A percentile compares a stretch with the other conserved stretches of the same genome.
Evolutionary conservation across 306 rosid species (phyloP).

Genomic region (Cyamopsis tetragonoloba): DNA sequence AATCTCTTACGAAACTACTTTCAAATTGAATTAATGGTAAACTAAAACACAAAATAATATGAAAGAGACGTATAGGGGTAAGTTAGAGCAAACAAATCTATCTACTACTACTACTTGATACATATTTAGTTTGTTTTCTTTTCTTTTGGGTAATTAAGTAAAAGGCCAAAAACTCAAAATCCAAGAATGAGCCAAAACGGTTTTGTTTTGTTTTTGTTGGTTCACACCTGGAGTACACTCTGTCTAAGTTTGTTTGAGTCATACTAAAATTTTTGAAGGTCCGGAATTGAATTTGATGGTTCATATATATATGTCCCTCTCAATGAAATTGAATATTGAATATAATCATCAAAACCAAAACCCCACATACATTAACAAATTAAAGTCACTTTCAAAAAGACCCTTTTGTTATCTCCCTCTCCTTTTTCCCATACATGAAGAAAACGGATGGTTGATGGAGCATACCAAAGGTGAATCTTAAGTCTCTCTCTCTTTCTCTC

Average conservation of each 20-base stretch:
- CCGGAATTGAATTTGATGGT: too few species aligned
- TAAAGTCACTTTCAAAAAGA: constrained; percentile 47
- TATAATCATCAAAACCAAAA: too few species aligned
- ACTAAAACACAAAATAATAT: neutral
- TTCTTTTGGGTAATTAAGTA: constrained; percentile 18
- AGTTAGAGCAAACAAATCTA: neutral
- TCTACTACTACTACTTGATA: too few species aligned
- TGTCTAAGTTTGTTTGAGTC: neutral
- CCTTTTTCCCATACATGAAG: constrained; percentile 52
- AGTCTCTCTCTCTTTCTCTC: neutral
- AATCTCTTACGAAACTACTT: too few species aligned
- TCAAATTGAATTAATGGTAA: too few species aligned
- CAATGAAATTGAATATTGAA: constrained; percentile 25
- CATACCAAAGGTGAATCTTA: constrained; percentile 41
- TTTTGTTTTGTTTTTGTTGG: too few species aligned
- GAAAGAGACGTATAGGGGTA: neutral
- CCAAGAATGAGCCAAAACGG: constrained; percentile 21
- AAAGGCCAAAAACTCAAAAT: constrained; percentile 10
- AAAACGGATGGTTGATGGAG: constrained; percentile 41
- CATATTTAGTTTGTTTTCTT: neutral
- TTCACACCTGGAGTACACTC: too few species aligned
- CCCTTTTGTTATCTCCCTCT: constrained; percentile 33
- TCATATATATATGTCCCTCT: constrained; percentile 29
- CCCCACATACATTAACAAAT: constrained; percentile 25
- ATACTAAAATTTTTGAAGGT: constrained; percentile 7